Evolutionary conservation across 2,329 filamentous ascomycete species (phyloP), one percentile per base, ranked within the genome.

Genomic region (Fusarium pseudocircinatum): DNA sequence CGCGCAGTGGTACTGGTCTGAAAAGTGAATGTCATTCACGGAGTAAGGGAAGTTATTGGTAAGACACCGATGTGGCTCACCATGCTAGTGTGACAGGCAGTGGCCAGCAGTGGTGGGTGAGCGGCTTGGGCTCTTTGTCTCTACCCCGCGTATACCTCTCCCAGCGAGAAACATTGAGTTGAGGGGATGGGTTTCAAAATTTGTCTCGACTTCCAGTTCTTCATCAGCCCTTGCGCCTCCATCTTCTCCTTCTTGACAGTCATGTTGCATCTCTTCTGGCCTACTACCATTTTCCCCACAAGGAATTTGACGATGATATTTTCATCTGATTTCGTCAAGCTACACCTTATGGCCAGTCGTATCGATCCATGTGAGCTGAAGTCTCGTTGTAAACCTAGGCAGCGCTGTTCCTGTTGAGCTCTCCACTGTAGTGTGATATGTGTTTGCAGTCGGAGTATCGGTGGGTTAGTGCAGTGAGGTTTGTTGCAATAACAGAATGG

Each of bases 31-130:
- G 3, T 11, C 26, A 47, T 16, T 30, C 14, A 47, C 26, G 4
- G 44, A 30, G 26, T 4, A 2, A 4, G 9, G 44, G 9, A 16
- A 30, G 26, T 0, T 15, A 15, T 22, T 3, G 6, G 4, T 3
- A 20, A 16, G 20, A 28, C 26, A 6, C 6, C 0, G 26, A 11
- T 7, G 8, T 22, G 11, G 5, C 20, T 7, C 6, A 15, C 9
- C 10, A 6, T 47, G 26, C 3, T 11, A 15, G 6, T 15, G 44
- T 8, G 44, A 22, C 4, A 15, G 9, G 20, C 20, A 28, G 26
- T 22, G 26, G 20, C 13, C 2, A 11, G 26, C 22, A 44, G 42
- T 44, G 4, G 24, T 26, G 20, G 0, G n/a, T 44, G 42, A 44
- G 42, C 42, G n/a, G 7, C 0, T 44, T 44, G 7, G 10, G 42